These are phyloP conservation scores for Pelargonium fulgidum DNA, from an alignment of 441 rosid species.

Conservation along the genomic window DNA sequence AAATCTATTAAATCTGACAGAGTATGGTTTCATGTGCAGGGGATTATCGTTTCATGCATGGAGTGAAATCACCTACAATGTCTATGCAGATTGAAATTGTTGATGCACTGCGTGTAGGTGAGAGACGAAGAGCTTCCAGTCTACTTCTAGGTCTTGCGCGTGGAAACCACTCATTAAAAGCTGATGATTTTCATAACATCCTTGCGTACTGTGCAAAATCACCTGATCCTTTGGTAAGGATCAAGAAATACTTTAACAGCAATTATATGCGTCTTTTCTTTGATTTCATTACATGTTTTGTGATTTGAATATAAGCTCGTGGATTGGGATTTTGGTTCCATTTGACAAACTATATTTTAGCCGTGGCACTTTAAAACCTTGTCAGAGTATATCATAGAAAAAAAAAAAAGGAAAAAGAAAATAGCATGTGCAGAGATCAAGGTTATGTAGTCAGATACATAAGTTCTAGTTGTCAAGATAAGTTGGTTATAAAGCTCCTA, in stretches of 20 bases:
- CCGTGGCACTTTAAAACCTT: neutral
- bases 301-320: neutral
- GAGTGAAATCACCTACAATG: conserved; percentile 28
- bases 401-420: neutral
- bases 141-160: conserved; percentile 46
- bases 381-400: neutral
- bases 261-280: conserved; percentile 1
- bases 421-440: conserved; percentile 1
- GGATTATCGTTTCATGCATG: conserved; percentile 21
- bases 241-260: conserved; percentile 14
- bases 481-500: neutral
- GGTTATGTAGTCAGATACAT: neutral
- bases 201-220: conserved; percentile 58
- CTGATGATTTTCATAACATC: conserved; percentile 49
- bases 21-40: conserved; percentile 29
- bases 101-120: conserved; percentile 54
- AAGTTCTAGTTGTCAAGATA: neutral
- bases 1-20: neutral
- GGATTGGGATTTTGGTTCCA: conserved; percentile 5
- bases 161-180: conserved; percentile 28
- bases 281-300: conserved; percentile 2
- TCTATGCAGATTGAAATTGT: conserved; percentile 47
- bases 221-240: conserved; percentile 61
- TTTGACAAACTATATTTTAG: neutral
- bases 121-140: conserved; percentile 59